Evolutionary conservation across 2,329 filamentous ascomycete genomes (phyloP).

Genomic region (Exophiala calicioides): DNA sequence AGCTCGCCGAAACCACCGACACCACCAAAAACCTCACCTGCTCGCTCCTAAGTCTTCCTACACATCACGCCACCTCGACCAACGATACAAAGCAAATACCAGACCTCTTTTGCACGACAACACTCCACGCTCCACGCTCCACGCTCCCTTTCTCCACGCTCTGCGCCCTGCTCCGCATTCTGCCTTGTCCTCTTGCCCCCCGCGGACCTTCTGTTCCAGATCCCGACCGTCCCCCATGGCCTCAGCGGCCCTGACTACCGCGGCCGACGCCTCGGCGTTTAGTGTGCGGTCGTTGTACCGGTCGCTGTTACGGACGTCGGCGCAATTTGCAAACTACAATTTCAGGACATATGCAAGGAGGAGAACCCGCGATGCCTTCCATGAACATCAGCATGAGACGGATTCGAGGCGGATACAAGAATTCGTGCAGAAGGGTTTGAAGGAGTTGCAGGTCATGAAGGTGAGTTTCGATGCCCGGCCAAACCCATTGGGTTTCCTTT

Average conservation of each 20-base stretch:
- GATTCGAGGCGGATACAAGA: slow-evolving; percentile 81
- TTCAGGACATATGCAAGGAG: slow-evolving; percentile 96
- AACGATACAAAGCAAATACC: slow-evolving; percentile 4
- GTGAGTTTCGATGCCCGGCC: too few relatives aligned
- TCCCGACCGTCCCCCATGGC: slow-evolving; percentile 39
- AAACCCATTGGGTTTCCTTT: too few relatives aligned
- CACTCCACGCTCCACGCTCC: neutral
- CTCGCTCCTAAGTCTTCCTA: slow-evolving; percentile 7
- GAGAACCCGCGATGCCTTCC: slow-evolving; percentile 86
- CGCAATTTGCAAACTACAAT: slow-evolving; percentile 91
- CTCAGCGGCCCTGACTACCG: slow-evolving; percentile 40
- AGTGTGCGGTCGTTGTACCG: slow-evolving; percentile 66
- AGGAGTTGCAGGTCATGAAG: slow-evolving; percentile 88
- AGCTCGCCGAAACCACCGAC: neutral
- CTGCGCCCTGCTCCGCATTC: neutral
- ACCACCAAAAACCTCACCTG: neutral
- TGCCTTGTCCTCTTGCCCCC: neutral
- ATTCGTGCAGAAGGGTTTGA: slow-evolving; percentile 81
- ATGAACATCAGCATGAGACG: slow-evolving; percentile 70
- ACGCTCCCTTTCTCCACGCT: neutral
- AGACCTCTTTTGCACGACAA: neutral
- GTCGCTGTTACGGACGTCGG: slow-evolving; percentile 80
- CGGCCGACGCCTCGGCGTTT: slow-evolving; percentile 44
- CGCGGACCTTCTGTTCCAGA: neutral
- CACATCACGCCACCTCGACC: slow-evolving; percentile 13